phyloP scores from a whole-genome alignment of 768 basidiomycete genomes.

The Russula sp. region DNA sequence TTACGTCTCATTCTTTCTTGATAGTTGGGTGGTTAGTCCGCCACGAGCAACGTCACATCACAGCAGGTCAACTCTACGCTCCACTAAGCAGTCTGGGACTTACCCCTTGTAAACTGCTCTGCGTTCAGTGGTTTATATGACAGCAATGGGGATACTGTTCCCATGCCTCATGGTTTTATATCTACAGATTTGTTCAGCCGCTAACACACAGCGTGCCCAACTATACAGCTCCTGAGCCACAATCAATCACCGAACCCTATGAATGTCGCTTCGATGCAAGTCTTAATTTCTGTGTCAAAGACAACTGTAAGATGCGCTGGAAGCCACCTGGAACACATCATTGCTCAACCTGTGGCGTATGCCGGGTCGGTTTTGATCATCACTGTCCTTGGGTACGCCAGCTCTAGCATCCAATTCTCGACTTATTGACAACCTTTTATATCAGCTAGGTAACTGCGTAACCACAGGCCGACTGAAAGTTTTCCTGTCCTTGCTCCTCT shows the following conservation, averaged over 20 bases:
- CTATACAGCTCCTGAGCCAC: slow-evolving; percentile 31
- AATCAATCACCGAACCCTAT: slow-evolving; percentile 26
- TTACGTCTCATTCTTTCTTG: background rate
- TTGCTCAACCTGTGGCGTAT: slow-evolving; percentile 32
- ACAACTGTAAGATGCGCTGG: slow-evolving; percentile 29
- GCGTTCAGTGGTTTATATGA: slow-evolving; percentile 22
- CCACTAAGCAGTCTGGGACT: background rate
- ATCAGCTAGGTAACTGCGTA: slow-evolving; percentile 32
- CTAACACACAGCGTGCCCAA: slow-evolving; percentile 28
- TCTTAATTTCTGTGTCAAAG: slow-evolving; percentile 28
- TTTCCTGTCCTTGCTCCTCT: slow-evolving; percentile 27
- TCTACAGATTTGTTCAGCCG: slow-evolving; percentile 25
- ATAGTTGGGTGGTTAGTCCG: slow-evolving; percentile 28
- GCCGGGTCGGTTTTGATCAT: slow-evolving; percentile 32
- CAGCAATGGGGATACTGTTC: slow-evolving; percentile 12
- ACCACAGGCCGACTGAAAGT: slow-evolving; percentile 26
- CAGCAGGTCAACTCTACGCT: slow-evolving; percentile 18
- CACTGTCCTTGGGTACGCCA: slow-evolving; percentile 32
- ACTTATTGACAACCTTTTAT: background rate
- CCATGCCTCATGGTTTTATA: slow-evolving; percentile 19
- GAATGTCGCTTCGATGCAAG: slow-evolving; percentile 29
- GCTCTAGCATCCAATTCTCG: background rate
- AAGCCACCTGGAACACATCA: slow-evolving; percentile 32
- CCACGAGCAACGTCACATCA: slow-evolving; percentile 11
- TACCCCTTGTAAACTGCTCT: background rate